phyloP scores from a whole-genome alignment of 2,329 filamentous ascomycete genomes.

The Sporothrix pallida region DNA sequence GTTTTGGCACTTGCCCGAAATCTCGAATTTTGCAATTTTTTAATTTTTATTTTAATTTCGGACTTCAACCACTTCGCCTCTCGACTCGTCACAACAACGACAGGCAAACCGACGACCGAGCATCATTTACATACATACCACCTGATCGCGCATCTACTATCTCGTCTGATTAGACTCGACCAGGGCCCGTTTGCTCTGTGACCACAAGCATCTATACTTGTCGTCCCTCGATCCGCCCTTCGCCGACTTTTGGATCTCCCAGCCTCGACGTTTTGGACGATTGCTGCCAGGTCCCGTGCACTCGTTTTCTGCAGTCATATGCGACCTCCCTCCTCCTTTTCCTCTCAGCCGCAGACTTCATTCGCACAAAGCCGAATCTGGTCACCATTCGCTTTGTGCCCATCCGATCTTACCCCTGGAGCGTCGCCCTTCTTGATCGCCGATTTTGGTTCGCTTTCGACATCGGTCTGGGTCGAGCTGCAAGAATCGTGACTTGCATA shows the following conservation, averaged over 20 bases:
- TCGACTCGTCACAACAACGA: background rate
- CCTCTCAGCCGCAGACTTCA: background rate
- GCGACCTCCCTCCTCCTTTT: background rate
- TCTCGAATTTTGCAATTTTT: constrained; percentile 31
- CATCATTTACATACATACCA: background rate
- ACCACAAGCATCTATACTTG: background rate
- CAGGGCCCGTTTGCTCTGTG: background rate
- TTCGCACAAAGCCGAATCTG: background rate
- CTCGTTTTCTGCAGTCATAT: constrained; percentile 15
- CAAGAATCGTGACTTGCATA: background rate
- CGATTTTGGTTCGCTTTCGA: background rate
- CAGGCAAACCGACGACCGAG: background rate
- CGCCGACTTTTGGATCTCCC: background rate
- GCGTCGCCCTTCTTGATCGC: background rate
- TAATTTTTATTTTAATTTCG: constrained; percentile 27
- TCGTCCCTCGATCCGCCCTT: background rate
- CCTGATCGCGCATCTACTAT: constrained; percentile 11
- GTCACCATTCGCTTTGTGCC: background rate
- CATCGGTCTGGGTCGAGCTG: background rate
- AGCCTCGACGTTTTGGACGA: background rate
- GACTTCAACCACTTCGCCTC: constrained; percentile 25
- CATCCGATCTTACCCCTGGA: background rate
- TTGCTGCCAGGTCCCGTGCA: constrained; percentile 20
- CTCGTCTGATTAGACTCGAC: background rate
- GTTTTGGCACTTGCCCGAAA: constrained; percentile 22